These are phyloP conservation scores for Whalleya microplaca DNA, from an alignment of 2,329 filamentous ascomycete species.

Conservation along the genomic window DNA sequence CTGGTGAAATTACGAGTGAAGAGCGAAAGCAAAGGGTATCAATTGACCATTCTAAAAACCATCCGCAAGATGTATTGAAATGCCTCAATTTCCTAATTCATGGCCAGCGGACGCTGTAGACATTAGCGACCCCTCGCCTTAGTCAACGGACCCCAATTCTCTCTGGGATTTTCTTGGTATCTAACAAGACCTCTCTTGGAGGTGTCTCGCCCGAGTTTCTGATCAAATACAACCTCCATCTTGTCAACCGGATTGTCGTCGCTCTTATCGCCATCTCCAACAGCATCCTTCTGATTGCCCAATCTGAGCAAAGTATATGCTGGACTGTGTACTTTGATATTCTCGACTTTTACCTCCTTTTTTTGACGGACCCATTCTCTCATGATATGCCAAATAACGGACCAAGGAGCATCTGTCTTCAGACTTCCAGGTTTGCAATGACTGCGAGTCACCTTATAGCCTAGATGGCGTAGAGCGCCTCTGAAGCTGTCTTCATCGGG, in stretches of 20 bases:
- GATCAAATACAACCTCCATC: constrained; percentile 69
- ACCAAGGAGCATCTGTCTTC: constrained; percentile 93
- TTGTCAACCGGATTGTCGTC: constrained; percentile 38
- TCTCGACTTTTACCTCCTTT: constrained; percentile 73
- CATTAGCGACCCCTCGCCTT: constrained; percentile 64
- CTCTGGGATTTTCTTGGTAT: constrained; percentile 87
- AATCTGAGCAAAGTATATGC: constrained; percentile 70
- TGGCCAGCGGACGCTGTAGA: background rate
- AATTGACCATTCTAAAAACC: constrained; percentile 21
- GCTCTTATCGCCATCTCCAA: constrained; percentile 19
- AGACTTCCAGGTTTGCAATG: constrained; percentile 89
- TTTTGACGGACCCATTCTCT: constrained; percentile 87
- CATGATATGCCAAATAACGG: constrained; percentile 89
- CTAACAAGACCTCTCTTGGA: constrained; percentile 72
- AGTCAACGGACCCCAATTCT: constrained; percentile 91
- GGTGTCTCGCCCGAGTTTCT: constrained; percentile 72
- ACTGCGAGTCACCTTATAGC: constrained; percentile 81
- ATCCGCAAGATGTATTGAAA: constrained; percentile 8
- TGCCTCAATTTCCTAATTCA: constrained; percentile 7
- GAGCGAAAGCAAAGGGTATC: constrained; percentile 33
- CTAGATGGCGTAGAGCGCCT: constrained; percentile 79
- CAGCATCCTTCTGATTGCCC: constrained; percentile 41
- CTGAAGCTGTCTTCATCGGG: constrained; percentile 79
- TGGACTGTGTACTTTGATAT: constrained; percentile 70
- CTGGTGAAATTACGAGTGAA: background rate